These are phyloP conservation scores for Globisporangium cystogenes DNA, from an alignment of 352 stramenopile genomes.

Conservation along the genomic window DNA sequence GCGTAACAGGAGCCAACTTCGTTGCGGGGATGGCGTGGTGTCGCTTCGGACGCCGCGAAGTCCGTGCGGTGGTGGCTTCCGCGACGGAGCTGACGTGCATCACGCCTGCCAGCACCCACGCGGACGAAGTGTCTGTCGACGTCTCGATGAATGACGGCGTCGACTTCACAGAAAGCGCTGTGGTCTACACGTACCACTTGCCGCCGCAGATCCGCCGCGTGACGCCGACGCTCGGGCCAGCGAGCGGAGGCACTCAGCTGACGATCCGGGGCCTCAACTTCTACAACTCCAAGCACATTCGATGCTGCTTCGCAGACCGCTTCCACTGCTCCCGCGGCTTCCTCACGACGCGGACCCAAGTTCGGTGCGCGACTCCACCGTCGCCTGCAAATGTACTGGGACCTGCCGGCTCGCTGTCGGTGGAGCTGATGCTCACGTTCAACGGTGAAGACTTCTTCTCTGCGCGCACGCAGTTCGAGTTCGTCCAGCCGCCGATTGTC, in stretches of 20 bases:
- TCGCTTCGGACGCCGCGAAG: conserved; percentile 33
- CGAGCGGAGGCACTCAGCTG: conserved; percentile 43
- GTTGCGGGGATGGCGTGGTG: conserved; percentile 30
- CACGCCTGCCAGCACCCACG: conserved; percentile 24
- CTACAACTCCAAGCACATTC: conserved; percentile 41
- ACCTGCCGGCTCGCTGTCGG: conserved; percentile 14
- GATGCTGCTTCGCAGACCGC: conserved; percentile 59
- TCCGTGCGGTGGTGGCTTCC: conserved; percentile 35
- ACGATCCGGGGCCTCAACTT: conserved; percentile 50
- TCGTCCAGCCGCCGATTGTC: conserved; percentile 36
- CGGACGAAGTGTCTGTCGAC: conserved; percentile 40
- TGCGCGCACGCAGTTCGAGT: conserved; percentile 51
- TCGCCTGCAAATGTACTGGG: conserved; percentile 8
- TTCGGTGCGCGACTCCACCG: conserved; percentile 29
- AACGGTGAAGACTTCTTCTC: conserved; percentile 71
- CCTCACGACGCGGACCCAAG: conserved; percentile 24
- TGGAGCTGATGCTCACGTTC: conserved; percentile 58
- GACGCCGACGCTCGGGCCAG: conserved; percentile 33
- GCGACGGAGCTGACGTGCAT: conserved; percentile 32
- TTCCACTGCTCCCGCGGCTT: conserved; percentile 30
- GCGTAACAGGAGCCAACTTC: conserved; percentile 36
- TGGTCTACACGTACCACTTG: conserved; percentile 55
- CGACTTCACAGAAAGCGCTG: conserved; percentile 78
- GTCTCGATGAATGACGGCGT: conserved; percentile 86
- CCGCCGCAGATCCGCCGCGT: conserved; percentile 44